Evolutionary conservation across 1,139 yeast species (phyloP), one percentile per base, ranked within the genome.

Genomic region (Meyerozyma smithsonii): DNA sequence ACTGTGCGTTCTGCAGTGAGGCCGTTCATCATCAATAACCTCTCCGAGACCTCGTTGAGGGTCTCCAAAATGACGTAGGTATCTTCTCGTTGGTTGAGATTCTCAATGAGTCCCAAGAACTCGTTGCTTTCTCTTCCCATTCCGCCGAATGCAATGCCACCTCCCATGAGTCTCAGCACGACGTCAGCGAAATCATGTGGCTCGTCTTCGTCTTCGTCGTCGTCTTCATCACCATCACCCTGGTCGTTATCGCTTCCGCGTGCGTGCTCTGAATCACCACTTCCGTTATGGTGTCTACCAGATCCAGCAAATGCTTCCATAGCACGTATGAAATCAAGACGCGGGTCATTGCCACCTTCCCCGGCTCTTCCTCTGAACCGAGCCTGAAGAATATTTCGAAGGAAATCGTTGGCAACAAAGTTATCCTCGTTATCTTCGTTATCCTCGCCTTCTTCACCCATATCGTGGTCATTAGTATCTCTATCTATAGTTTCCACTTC

Each of bases 21-120:
- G 4, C 75, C 79, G 45, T 81, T 80, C 78, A 81, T 78, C 89
- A 84, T 81, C 38, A 84, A 61, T 10, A 84, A 54, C 39, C 77
- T 64, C 48, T 78, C 86, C 14, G 84, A 74, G 19, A 84, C 57
- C 51, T 82, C 87, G 47, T 74, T 80, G 40, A 84, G 60, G 5
- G 81, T 74, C 52, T 83, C 90, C 39, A 74, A 54, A 4, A 76
- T 56, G 19, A 74, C 42, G 43, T 61, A 77, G 0, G 79, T 61
- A 46, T 76, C 80, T 1, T 66, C 72, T 10, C 76, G 61, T 40
- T 64, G 69, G 28, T 56, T 58, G 36, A 80, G 55, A 30, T 71
- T 73, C 7, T 62, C 58, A 1, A 77, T 54, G 19, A 78, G 58
- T 1, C 62, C 62, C 30, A 62, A 61, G 34, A 73, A 64, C 45